These are phyloP conservation scores for Helminthosporium solani DNA, from an alignment of 2,329 filamentous ascomycete species.

Conservation along the genomic window DNA sequence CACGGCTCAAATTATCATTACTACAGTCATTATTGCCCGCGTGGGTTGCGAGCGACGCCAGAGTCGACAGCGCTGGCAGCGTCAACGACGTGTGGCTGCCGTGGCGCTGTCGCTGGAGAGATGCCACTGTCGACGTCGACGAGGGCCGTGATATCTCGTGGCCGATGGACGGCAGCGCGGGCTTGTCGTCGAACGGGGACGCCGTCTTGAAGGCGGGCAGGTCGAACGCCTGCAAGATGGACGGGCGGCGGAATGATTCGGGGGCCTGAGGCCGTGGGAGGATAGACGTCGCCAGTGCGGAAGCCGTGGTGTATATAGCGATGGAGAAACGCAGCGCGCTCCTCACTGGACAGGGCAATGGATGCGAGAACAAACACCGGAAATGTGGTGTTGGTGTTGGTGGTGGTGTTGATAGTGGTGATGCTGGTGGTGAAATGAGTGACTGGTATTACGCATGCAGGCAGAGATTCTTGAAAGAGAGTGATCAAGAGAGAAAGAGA, in stretches of 20 bases:
- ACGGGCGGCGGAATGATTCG: constrained; percentile 51
- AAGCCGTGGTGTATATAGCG: constrained; percentile 52
- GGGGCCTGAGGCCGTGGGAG: constrained; percentile 61
- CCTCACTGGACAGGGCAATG: constrained; percentile 24
- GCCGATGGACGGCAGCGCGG: constrained; percentile 51
- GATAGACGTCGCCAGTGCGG: constrained; percentile 58
- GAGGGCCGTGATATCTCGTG: constrained; percentile 56
- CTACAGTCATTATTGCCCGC: constrained; percentile 44
- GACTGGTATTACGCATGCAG: constrained; percentile 23
- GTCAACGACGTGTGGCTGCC: constrained; percentile 35
- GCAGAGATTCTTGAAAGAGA: no score
- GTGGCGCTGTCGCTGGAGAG: constrained; percentile 40
- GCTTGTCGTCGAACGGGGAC: constrained; percentile 48
- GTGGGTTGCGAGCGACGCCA: constrained; percentile 59
- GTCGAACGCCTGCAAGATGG: constrained; percentile 51
- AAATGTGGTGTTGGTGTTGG: constrained; percentile 7
- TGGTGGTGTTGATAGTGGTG: no score
- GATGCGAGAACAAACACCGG: constrained; percentile 16
- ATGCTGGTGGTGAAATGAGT: no score
- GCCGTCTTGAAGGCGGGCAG: constrained; percentile 50
- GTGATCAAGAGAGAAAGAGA: no score
- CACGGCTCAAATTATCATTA: constrained; percentile 22
- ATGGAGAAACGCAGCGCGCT: constrained; percentile 42
- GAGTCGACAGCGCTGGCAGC: constrained; percentile 59
- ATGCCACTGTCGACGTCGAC: constrained; percentile 53